These are phyloP conservation scores for Penicillium freii DNA, from an alignment of 2,329 filamentous ascomycete species.

Conservation along the genomic window DNA sequence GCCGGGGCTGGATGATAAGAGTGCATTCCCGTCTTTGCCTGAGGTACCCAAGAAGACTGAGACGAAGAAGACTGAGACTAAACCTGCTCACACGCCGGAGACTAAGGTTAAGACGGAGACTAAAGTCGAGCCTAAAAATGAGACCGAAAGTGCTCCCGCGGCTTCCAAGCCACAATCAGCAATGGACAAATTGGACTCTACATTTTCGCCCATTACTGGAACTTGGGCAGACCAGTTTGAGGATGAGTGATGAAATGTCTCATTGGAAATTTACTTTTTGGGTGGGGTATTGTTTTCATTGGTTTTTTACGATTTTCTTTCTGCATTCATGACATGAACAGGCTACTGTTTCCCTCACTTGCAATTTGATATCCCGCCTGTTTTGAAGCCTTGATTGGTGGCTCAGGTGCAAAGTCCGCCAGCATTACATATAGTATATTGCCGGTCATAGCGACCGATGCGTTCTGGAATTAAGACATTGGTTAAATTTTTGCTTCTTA, in stretches of 20 bases:
- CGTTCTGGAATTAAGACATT: background rate
- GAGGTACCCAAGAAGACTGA: slow-evolving; percentile 24
- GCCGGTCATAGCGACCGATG: background rate
- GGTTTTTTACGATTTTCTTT: slow-evolving; percentile 7
- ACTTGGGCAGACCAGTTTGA: slow-evolving; percentile 38
- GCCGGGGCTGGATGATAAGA: slow-evolving; percentile 30
- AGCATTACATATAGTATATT: background rate
- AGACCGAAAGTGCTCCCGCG: background rate
- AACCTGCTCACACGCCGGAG: slow-evolving; percentile 1
- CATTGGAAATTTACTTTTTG: background rate
- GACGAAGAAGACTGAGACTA: background rate
- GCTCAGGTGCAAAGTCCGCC: background rate
- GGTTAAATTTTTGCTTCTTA: background rate
- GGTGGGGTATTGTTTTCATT: background rate
- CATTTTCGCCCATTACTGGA: slow-evolving; percentile 32
- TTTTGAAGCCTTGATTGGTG: background rate
- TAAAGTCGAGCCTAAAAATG: background rate
- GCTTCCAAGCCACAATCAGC: slow-evolving; percentile 6
- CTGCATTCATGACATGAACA: slow-evolving; percentile 18
- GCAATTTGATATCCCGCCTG: slow-evolving; percentile 19
- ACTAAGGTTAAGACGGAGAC: background rate
- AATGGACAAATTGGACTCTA: slow-evolving; percentile 26
- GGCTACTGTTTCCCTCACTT: slow-evolving; percentile 2
- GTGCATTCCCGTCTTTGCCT: slow-evolving; percentile 39
- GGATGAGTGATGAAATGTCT: slow-evolving; percentile 9